A percentile compares a stretch with the other conserved stretches of the same genome.
phyloP scores from a whole-genome alignment of 2,329 filamentous ascomycete species.

The Hymenoscyphus repandus region DNA sequence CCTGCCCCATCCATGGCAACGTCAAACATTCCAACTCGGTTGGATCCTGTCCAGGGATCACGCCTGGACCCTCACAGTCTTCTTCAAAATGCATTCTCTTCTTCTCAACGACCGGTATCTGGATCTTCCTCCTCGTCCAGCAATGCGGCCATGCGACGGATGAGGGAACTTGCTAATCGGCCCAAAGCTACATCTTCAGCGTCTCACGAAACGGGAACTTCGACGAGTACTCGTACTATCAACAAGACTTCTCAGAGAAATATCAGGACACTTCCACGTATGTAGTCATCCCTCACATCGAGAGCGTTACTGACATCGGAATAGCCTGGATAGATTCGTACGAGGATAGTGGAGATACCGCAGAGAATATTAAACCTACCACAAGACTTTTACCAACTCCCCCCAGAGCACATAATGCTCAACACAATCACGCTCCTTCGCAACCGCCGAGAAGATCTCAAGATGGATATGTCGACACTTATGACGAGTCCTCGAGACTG shows the following conservation, averaged over 20 bases:
- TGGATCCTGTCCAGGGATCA: slow-evolving; percentile 12
- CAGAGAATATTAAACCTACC: slow-evolving; percentile 14
- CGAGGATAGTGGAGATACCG: slow-evolving; percentile 25
- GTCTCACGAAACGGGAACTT: slow-evolving; percentile 24
- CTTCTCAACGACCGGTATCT: slow-evolving; percentile 7
- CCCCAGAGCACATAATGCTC: slow-evolving; percentile 23
- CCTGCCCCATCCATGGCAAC: slow-evolving; percentile 11
- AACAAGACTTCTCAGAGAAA: slow-evolving; percentile 22
- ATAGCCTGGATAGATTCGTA: slow-evolving; percentile 32
- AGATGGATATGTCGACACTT: slow-evolving; percentile 30
- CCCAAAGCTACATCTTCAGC: slow-evolving; percentile 23
- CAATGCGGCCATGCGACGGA: slow-evolving; percentile 20
- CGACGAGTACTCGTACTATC: slow-evolving; percentile 21
- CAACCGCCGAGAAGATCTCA: slow-evolving; percentile 23
- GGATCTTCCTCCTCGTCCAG: slow-evolving; percentile 25
- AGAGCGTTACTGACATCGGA: slow-evolving; percentile 10
- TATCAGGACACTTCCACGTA: slow-evolving; percentile 29
- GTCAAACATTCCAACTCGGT: slow-evolving; percentile 9
- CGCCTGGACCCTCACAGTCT: slow-evolving; percentile 22
- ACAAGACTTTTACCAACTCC: slow-evolving; percentile 22
- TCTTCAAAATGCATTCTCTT: slow-evolving; percentile 20
- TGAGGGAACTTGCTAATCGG: slow-evolving; percentile 15
- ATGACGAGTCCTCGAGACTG: slow-evolving; percentile 21
- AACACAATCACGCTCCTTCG: slow-evolving; percentile 24
- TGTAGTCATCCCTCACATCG: slow-evolving; percentile 4